Conservation (phyloP, 176 grass and related monocot genomes). For the Triticum turgidum region DNA sequence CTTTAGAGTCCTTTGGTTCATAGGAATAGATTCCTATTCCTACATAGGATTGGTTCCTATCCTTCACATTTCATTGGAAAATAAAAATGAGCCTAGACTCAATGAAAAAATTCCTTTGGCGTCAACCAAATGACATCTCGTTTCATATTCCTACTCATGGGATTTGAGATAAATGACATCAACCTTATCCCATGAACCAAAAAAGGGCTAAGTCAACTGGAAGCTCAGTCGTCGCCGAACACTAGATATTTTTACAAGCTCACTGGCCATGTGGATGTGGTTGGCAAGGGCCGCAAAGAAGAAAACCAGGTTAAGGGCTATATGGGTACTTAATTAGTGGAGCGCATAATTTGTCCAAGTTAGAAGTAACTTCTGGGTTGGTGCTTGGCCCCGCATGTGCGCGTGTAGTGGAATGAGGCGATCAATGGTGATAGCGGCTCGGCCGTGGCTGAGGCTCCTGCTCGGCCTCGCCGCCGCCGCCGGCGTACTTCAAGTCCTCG, state of each 20-base stretch:
- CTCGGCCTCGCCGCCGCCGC: background rate
- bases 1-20: too few species aligned
- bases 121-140: too few species aligned
- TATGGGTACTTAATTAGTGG: background rate
- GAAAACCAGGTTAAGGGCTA: background rate
- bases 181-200: too few species aligned
- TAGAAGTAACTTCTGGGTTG: too few species aligned
- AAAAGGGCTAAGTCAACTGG: background rate
- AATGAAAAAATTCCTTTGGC: too few species aligned
- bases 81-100: too few species aligned
- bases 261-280: background rate
- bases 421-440: background rate
- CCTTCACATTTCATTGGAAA: too few species aligned
- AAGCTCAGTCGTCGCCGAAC: background rate
- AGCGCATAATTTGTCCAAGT: background rate
- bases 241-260: background rate
- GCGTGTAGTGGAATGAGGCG: background rate
- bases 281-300: background rate
- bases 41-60: too few species aligned
- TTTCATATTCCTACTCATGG: too few species aligned
- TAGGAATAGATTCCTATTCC: too few species aligned
- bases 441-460: too few species aligned
- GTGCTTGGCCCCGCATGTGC: background rate
- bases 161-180: too few species aligned
- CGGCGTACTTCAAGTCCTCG: conserved; percentile 6